Base-by-base conservation (phyloP, 768 basidiomycete species). In the Tricholoma matsutake region DNA sequence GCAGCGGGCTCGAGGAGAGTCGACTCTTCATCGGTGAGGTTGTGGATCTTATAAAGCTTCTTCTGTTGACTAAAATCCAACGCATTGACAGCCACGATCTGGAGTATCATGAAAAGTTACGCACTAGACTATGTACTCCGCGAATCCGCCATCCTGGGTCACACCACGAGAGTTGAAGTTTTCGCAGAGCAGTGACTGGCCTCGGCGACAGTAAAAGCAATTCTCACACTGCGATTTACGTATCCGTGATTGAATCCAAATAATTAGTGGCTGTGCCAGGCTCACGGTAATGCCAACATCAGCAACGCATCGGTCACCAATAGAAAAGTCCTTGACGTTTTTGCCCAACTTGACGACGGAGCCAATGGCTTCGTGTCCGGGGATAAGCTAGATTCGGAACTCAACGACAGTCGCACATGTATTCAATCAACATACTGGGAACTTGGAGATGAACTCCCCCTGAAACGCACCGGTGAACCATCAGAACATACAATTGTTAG, bases 1-100 rank as follows among this genome's bases (percentile, higher is more conserved):
- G 94, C 88, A 3, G 92, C 91, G 41, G 94, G 94, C 70, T 96
- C 94, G 35, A 95, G 80, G 18, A 96, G 84, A 2, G 92, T 94
- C 1, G 93, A 86, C 64, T 95, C 93, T 67, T 92, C 89, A 69
- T 95, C 92, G 7, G 85, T 85, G 56, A 96, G 82, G 75, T 95
- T 95, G 64, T 93, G 77, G 66, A 95, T 87, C 75, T 92, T 92
- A 81, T 92, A 96, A 18, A 92, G 78, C 68, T 94, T 94, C 71
- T 86, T 82, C 62, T 89, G 73, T 61, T 77, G 69, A 58, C 75
- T 78, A 31, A 32, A 18, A 32, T 18, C 57, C 18, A 39, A 45
- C 34, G 28, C 22, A 45, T 54, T 28, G 58, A 47, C 53, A n/a
- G 25, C 53, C 18, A 43, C 22, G 16, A 37, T 14, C 22, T 43